Evolutionary conservation across 257 asterid genomes (phyloP), one percentile per base, ranked within the genome.

Genomic region (Solanum phureja): DNA sequence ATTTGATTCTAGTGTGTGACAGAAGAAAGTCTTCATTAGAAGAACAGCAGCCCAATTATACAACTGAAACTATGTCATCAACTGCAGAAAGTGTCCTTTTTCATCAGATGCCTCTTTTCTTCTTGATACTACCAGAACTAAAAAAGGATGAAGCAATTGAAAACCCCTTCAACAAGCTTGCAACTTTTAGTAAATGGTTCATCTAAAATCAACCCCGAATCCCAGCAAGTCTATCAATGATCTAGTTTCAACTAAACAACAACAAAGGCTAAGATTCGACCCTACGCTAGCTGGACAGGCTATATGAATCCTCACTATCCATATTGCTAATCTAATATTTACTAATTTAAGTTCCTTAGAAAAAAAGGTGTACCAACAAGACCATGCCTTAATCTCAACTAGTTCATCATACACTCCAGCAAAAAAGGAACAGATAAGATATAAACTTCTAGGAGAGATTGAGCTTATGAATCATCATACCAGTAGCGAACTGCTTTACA

Each of bases 401-500:
- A 44, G 16, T 44, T 8, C 85, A 82, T 44, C 68, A 49, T 24
- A 83, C 6, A 88, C 23, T 21, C 76, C 52, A 37, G 40, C 85
- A 49, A 38, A 33, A 31, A 7, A 44, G 58, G 23, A 88, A 64
- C 69, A 6, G 35, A 89, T 83, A 69, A 21, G 68, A 56, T 2
- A 40, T 10, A 34, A 83, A 16, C 84, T 84, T 29, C 9, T 11
- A 23, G 87, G n/a, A 83, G 10, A 21, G 58, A 9, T 13, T n/a
- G 33, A 76, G 68, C 34, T 83, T 87, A 33, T 82, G 82, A 82
- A 71, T 44, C 74, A 62, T 23, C 95, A 44, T 94, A 95, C 98
- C 98, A 95, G 91, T 95, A 95, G 87, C 84, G 95, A 88, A 92
- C 96, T 19, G 96, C 90, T 92, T 95, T 95, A 90, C 98, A 95